Evolutionary conservation across 2,329 filamentous ascomycete species (phyloP).

Genomic region (Neonectria punicea): DNA sequence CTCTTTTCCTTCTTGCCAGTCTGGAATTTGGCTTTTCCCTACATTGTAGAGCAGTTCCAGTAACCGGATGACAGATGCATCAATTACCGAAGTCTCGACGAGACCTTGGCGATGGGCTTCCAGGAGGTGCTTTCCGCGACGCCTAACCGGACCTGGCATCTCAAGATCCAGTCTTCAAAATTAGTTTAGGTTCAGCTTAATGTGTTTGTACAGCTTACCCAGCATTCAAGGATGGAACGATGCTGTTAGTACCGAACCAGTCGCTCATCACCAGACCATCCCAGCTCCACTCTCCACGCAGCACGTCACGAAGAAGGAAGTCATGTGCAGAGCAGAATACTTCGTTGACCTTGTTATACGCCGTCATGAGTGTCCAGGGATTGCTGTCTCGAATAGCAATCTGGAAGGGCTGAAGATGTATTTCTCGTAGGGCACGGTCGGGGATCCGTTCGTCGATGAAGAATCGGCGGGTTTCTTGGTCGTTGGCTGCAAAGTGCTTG

Average conservation of each 20-base stretch:
- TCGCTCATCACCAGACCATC: constrained; percentile 58
- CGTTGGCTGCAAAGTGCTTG: constrained; percentile 55
- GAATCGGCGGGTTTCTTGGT: constrained; percentile 36
- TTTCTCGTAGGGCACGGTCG: constrained; percentile 37
- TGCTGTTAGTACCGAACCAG: constrained; percentile 49
- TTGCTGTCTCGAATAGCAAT: constrained; percentile 52
- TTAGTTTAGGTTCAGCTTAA: not conserved
- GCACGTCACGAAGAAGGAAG: constrained; percentile 50
- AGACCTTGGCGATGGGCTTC: constrained; percentile 22
- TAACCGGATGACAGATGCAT: constrained; percentile 18
- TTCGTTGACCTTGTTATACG: constrained; percentile 58
- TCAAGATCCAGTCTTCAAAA: constrained; percentile 20
- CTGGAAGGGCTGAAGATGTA: constrained; percentile 56
- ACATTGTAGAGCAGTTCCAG: constrained; percentile 23
- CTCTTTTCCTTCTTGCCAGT: constrained; percentile 25
- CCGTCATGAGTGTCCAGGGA: constrained; percentile 55
- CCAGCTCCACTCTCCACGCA: constrained; percentile 56
- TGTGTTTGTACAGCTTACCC: constrained; percentile 7
- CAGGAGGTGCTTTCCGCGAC: constrained; percentile 25
- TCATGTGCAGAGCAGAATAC: constrained; percentile 53
- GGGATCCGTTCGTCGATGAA: constrained; percentile 29
- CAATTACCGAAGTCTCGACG: constrained; percentile 19
- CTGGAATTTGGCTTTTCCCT: constrained; percentile 21
- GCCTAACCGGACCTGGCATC: constrained; percentile 28
- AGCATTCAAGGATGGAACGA: constrained; percentile 45